Percentiles rank a stretch among this genome's conserved stretches.
Evolutionary conservation across 2,329 filamentous ascomycete species (phyloP).

Genomic region (Gaeumannomyces sp.): DNA sequence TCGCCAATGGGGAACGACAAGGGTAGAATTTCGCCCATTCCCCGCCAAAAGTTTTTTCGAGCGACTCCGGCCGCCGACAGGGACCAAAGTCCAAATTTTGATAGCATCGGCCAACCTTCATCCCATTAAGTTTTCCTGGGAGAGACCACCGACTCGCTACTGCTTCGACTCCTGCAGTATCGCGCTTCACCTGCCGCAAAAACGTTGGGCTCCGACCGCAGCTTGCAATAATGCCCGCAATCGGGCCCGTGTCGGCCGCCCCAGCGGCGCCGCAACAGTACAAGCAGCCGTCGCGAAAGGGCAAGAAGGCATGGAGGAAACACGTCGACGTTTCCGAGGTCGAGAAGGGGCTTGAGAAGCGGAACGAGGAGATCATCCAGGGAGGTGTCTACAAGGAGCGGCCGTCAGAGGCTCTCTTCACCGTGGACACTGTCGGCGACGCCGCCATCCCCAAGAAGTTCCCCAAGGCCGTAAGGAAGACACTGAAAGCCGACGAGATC

Average conservation of each 20-base stretch:
- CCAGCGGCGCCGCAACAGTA: constrained; percentile 67
- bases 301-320: constrained; percentile 98
- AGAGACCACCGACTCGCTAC: neutral
- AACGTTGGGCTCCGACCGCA: no score
- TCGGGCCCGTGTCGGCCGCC: constrained; percentile 41
- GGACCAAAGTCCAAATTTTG: neutral
- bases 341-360: constrained; percentile 70
- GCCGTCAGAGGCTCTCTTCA: constrained; percentile 75
- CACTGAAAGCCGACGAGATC: constrained; percentile 86
- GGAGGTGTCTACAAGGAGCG: constrained; percentile 86
- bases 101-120: neutral
- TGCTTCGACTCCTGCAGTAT: neutral
- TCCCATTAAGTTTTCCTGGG: neutral
- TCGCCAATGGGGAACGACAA: neutral
- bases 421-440: constrained; percentile 71
- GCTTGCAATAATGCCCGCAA: constrained; percentile 43
- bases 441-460: constrained; percentile 56
- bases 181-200: neutral
- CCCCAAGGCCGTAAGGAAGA: constrained; percentile 56
- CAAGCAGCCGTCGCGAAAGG: constrained; percentile 88
- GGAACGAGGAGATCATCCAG: constrained; percentile 85
- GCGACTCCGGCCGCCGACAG: neutral
- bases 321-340: constrained; percentile 92
- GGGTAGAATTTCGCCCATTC: constrained; percentile 2
- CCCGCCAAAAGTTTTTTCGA: constrained; percentile 4